Base-by-base conservation (phyloP, 495 filamentous ascomycete genomes). In the Hamigera avellanea region DNA sequence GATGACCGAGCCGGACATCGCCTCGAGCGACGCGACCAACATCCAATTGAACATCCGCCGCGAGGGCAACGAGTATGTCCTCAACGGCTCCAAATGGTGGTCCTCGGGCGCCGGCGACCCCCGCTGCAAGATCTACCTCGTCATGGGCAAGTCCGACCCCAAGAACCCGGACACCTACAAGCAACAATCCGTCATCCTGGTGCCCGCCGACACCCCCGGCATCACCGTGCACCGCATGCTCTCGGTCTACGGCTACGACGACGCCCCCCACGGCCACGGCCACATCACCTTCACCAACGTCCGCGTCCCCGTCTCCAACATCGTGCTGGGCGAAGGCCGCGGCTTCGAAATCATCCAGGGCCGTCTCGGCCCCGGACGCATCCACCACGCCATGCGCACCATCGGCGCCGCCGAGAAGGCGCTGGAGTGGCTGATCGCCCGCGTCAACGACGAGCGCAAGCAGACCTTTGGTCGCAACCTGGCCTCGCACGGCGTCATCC, bases 301-400 rank as follows among this genome's bases (percentile, higher is more conserved):
- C 31, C 81, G 84, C 41, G 78, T 95, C 0, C 86, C 86, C 13
- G 69, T 66, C 5, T 54, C 69, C 39, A 85, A 83, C 56, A 73
- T 95, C 45, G 80, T 95, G 7, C 76, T 95, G 19, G 88, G 87
- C 34, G 82, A 86, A 54, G 86, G 87, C 39, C 77, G 86, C 32
- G 88, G 87, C n/a, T 94, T 94, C 59, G 88, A 95, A 56, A 93
- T 95, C 52, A 93, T 94, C 57, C 87, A 95, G 56, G 87, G 88
- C 23, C 80, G 87, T 30, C 75, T 95, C 19, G 87, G 87, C 3
- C 87, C 88, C 14, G 87, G 88, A 9, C 81, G 88, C 26, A 93
- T 95, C 54, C 88, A 94, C 63, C 88, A 94, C 62, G 83, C 82
- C 36, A 93, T 93, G 86, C 82, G 88, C 41, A 75, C 79, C 15